A percentile compares a stretch with the other conserved stretches of the same genome.
These are phyloP conservation scores for Acrocalymma vagum DNA, from an alignment of 2,329 filamentous ascomycete genomes.

Conservation along the genomic window DNA sequence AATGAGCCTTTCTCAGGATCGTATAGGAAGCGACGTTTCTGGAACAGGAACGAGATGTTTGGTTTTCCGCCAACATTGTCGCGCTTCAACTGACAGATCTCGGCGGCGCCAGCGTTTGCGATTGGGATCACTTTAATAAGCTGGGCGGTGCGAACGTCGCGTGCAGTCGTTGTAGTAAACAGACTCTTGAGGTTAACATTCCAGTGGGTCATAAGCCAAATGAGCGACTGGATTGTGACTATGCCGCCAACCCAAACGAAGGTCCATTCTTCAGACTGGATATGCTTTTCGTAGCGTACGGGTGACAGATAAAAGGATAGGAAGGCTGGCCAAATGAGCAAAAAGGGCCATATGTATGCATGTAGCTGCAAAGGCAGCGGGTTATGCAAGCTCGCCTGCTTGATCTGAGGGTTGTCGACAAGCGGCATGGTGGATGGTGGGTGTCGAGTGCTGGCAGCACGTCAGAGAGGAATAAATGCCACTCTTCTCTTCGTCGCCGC, in stretches of 20 bases:
- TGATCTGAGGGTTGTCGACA: constrained; percentile 91
- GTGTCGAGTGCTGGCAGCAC: constrained; percentile 25
- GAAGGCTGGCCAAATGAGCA: constrained; percentile 91
- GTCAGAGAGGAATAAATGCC: constrained; percentile 21
- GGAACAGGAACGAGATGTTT: constrained; percentile 90
- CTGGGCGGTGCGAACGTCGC: constrained; percentile 74
- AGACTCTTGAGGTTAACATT: constrained; percentile 84
- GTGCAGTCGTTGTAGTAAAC: constrained; percentile 80
- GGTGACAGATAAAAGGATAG: constrained; percentile 84
- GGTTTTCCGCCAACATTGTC: constrained; percentile 80
- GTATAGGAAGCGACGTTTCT: constrained; percentile 96
- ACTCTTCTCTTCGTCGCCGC: constrained; percentile 13
- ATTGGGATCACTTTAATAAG: constrained; percentile 93
- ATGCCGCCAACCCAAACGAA: constrained; percentile 93
- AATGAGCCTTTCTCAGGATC: constrained; percentile 76
- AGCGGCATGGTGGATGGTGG: constrained; percentile 63
- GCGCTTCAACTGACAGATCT: constrained; percentile 83
- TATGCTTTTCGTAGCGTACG: constrained; percentile 88
- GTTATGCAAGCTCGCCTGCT: constrained; percentile 85
- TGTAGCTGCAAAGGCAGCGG: constrained; percentile 83
- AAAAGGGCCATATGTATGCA: constrained; percentile 92
- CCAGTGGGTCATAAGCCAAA: constrained; percentile 98
- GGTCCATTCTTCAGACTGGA: constrained; percentile 96
- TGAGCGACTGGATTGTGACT: constrained; percentile 83
- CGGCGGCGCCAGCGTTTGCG: constrained; percentile 86